phyloP scores from a whole-genome alignment of 495 filamentous ascomycete genomes.

The Cetradonia linearis region DNA sequence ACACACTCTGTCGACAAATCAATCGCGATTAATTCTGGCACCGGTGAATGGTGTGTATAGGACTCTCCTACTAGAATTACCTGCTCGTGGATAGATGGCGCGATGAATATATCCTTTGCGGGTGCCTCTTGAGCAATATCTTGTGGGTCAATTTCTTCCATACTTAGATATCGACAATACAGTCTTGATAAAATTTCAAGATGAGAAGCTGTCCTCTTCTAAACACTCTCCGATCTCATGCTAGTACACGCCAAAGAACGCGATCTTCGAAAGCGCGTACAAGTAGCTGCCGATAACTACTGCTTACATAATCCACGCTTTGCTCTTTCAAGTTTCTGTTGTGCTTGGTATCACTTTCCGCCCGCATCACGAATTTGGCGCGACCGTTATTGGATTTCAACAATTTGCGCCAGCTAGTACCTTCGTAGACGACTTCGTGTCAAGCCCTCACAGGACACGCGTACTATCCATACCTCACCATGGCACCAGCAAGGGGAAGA shows the following conservation, averaged over 20 bases:
- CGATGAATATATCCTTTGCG: constrained; percentile 53
- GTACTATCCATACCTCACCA: neutral
- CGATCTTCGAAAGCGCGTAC: constrained; percentile 2
- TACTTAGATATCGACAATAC: constrained; percentile 21
- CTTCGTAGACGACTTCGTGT: neutral
- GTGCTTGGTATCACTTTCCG: constrained; percentile 7
- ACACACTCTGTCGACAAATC: constrained; percentile 43
- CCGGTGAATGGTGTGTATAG: constrained; percentile 74
- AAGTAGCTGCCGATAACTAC: neutral
- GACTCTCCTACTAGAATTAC: constrained; percentile 60
- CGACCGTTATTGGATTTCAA: neutral
- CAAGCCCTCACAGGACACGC: neutral
- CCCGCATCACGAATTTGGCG: constrained; percentile 9
- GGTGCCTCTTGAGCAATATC: constrained; percentile 46
- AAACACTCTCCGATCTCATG: neutral
- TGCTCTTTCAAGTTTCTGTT: constrained; percentile 4
- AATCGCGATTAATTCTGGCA: constrained; percentile 43
- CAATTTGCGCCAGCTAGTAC: constrained; percentile 2
- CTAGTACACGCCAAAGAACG: neutral
- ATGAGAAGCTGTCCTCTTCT: neutral
- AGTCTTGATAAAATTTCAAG: neutral
- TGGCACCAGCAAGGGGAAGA: constrained; percentile 14
- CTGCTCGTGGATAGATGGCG: constrained; percentile 60
- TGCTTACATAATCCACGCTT: constrained; percentile 1
- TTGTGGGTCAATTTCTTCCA: constrained; percentile 40